Evolutionary conservation across 345 rosid species (phyloP).

Genomic region (Boechera stricta): DNA sequence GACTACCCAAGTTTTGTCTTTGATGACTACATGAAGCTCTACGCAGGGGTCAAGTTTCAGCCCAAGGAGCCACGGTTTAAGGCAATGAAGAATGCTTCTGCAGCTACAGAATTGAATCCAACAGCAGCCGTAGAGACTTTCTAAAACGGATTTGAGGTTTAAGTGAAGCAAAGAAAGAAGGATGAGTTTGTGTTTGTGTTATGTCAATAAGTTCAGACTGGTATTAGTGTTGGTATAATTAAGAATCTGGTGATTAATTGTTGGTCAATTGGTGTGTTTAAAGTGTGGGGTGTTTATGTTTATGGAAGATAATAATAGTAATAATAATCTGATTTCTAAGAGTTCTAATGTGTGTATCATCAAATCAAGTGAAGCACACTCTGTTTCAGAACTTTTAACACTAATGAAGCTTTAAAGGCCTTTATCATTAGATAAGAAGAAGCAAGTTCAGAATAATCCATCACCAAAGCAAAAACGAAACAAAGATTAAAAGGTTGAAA

Average conservation of each 20-base stretch:
- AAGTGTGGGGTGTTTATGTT: conserved; percentile 38
- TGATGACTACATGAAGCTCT: conserved; percentile 94
- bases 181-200: conserved; percentile 34
- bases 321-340: conserved; percentile 25
- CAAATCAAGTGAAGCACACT: conserved; percentile 9
- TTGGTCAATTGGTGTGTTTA: conserved; percentile 39
- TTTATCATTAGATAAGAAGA: background rate
- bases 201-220: conserved; percentile 34
- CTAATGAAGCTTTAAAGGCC: background rate
- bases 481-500: conserved; percentile 12
- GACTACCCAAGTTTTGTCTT: conserved; percentile 87
- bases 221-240: conserved; percentile 31
- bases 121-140: conserved; percentile 54
- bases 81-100: conserved; percentile 70
- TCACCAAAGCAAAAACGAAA: background rate
- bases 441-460: background rate
- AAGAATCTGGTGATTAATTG: conserved; percentile 28
- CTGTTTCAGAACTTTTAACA: conserved; percentile 17
- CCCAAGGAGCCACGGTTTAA: conserved; percentile 90
- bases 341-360: background rate
- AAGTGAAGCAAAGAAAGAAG: conserved; percentile 13
- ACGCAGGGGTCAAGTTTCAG: conserved; percentile 80
- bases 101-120: conserved; percentile 47
- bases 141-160: conserved; percentile 4
- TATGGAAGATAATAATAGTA: conserved; percentile 27